Percentiles rank a stretch among this genome's conserved stretches.
Conservation (phyloP, 1,284 basidiomycete species). For the Hypsizygus ulmarius region DNA sequence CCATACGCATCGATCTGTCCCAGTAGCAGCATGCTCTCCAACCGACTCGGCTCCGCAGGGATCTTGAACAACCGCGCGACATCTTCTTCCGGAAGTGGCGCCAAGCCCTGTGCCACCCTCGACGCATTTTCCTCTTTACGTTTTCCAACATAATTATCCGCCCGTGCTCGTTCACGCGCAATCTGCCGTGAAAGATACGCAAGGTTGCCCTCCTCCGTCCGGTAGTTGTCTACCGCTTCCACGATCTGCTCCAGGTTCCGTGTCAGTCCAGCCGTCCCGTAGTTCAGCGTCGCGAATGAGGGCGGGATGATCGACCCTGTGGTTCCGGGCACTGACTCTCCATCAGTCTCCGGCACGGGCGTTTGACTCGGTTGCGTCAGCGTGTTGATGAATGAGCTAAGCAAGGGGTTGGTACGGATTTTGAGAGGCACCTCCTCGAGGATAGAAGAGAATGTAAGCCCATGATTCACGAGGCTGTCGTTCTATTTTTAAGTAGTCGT, state of each 20-base stretch:
- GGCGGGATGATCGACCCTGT: constrained; percentile 44
- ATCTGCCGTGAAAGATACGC: constrained; percentile 92
- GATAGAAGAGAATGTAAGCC: constrained; percentile 87
- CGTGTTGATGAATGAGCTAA: constrained; percentile 82
- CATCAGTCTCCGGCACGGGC: constrained; percentile 34
- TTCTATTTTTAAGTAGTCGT: constrained; percentile 15
- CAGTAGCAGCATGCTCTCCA: constrained; percentile 85
- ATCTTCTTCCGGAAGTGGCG: constrained; percentile 86
- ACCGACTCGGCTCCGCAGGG: constrained; percentile 83
- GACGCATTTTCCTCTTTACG: constrained; percentile 88
- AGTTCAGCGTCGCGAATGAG: constrained; percentile 60
- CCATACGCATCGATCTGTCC: constrained; percentile 88
- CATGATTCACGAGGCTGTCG: constrained; percentile 77
- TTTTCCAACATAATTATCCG: constrained; percentile 79
- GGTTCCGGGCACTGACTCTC: constrained; percentile 29
- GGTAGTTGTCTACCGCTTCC: constrained; percentile 83
- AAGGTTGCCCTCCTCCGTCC: constrained; percentile 90
- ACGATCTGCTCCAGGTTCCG: constrained; percentile 80
- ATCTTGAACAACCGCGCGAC: constrained; percentile 84
- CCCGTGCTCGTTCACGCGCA: constrained; percentile 81
- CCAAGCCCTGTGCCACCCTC: constrained; percentile 81
- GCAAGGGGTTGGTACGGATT: constrained; percentile 84
- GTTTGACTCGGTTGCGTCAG: constrained; percentile 48
- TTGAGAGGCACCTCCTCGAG: constrained; percentile 89
- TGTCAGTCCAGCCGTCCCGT: constrained; percentile 58